A percentile compares a stretch with the other conserved stretches of the same genome.
Evolutionary conservation across 441 rosid genomes (phyloP).

Genomic region (Theobroma grandiflorum): DNA sequence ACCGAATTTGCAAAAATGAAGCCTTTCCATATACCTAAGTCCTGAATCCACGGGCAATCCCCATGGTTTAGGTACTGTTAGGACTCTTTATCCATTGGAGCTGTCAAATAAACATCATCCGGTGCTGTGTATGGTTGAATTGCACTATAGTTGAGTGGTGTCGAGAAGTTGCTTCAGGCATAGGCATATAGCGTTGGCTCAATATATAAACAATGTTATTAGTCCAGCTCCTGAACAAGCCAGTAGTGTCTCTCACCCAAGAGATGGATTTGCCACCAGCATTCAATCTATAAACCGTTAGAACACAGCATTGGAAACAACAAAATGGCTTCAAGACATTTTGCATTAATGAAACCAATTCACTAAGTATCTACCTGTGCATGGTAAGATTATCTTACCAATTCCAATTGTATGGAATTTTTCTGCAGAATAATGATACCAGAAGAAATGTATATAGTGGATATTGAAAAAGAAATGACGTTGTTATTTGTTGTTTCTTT

Average conservation of each 20-base stretch:
- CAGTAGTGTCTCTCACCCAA: not conserved
- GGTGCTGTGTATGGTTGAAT: not conserved
- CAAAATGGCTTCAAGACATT: no score
- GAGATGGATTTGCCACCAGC: conserved; percentile 23
- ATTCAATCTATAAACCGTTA: conserved; percentile 36
- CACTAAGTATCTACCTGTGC: no score
- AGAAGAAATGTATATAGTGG: no score
- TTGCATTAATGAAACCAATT: no score
- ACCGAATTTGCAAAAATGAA: not conserved
- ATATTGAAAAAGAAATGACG: no score
- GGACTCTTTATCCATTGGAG: not conserved
- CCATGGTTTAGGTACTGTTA: not conserved
- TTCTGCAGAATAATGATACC: no score
- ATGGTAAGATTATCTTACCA: no score
- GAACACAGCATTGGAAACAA: no score
- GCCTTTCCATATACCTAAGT: not conserved
- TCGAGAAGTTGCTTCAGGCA: not conserved
- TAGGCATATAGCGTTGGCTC: not conserved
- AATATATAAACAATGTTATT: conserved; percentile 21
- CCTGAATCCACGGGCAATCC: not conserved
- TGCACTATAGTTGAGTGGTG: not conserved
- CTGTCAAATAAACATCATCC: not conserved
- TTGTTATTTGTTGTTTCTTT: no score
- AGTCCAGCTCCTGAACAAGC: conserved; percentile 52
- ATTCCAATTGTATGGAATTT: no score